Evolutionary conservation across 176 grass and related monocot genomes (phyloP), one percentile per base, ranked within the genome.

Genomic region (Bromus sterilis): DNA sequence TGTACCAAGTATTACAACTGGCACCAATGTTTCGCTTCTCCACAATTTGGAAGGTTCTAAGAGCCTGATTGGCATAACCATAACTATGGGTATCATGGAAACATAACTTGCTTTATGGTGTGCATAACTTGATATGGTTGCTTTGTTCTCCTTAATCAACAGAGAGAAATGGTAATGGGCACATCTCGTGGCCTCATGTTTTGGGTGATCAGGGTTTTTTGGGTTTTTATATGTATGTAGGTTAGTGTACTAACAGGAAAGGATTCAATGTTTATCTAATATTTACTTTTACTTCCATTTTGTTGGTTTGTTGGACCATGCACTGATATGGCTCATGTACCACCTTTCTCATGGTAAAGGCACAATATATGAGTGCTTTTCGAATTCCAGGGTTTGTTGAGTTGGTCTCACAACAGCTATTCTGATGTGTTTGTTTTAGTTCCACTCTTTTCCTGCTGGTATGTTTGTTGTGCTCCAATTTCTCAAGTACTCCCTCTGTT

Each of bases 281-380:
- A 71, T 60, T 70, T n/a, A 12, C 11, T 74, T 72, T 40, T 39
- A 60, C 20, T 53, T 40, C 20, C 49, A 36, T 79, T 16, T 3
- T 60, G 63, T 70, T 1, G 30, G 72, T 49, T 89, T 70, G 28
- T 12, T 80, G 18, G 59, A 33, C 36, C 74, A 80, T 74, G 21
- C 26, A 31, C n/a, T 84, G 25, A 76, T 21, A 31, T 67, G 39
- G 24, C 25, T 72, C 25, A 31, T 46, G 12, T 71, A 13, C 68
- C 4, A 41, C 40, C 30, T 71, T 75, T 85, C 40, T 9, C 71
- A 81, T 76, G 71, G 24, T 75, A 41, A n/a, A 77, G n/a, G 10
- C 4, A 78, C 66, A 69, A 3, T 77, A 60, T 69, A n/a, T 1
- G 39, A 6, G 4, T 30, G 61, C 26, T 78, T 39, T 78, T 53